Conservation (phyloP, 768 basidiomycete genomes). For the Lactarius trivialis region DNA sequence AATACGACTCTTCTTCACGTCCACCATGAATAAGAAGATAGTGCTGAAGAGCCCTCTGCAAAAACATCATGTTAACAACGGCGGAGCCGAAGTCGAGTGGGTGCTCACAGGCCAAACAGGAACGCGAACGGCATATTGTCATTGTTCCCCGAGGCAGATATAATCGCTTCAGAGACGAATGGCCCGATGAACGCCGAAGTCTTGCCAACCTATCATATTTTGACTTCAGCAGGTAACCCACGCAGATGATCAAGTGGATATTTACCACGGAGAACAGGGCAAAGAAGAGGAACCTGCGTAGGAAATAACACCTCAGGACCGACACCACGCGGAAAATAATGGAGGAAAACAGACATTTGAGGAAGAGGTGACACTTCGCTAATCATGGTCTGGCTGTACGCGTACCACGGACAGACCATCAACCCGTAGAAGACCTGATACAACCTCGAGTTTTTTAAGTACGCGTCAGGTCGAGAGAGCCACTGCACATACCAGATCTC, state of each 20-base stretch:
- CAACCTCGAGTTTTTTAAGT: slow-evolving; percentile 36
- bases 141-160: slow-evolving; percentile 59
- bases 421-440: slow-evolving; percentile 68
- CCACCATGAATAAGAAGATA: slow-evolving; percentile 54
- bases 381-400: slow-evolving; percentile 79
- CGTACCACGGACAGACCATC: slow-evolving; percentile 75
- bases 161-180: slow-evolving; percentile 68
- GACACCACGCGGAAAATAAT: background rate
- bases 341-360: slow-evolving; percentile 48
- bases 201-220: slow-evolving; percentile 50
- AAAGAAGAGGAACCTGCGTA: slow-evolving; percentile 59
- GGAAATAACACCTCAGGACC: background rate
- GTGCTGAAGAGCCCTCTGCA: slow-evolving; percentile 47
- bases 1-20: slow-evolving; percentile 54
- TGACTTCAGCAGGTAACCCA: background rate
- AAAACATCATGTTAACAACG: slow-evolving; percentile 1
- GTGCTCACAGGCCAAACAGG: slow-evolving; percentile 55
- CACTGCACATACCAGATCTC: slow-evolving; percentile 52
- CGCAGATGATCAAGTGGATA: background rate
- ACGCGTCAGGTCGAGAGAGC: background rate
- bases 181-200: slow-evolving; percentile 74
- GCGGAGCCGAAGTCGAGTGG: background rate
- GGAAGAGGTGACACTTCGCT: slow-evolving; percentile 67
- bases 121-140: slow-evolving; percentile 74
- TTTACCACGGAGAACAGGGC: slow-evolving; percentile 64